phyloP scores from a whole-genome alignment of 805 yeast genomes.

The Teunomyces lycoperdinae region DNA sequence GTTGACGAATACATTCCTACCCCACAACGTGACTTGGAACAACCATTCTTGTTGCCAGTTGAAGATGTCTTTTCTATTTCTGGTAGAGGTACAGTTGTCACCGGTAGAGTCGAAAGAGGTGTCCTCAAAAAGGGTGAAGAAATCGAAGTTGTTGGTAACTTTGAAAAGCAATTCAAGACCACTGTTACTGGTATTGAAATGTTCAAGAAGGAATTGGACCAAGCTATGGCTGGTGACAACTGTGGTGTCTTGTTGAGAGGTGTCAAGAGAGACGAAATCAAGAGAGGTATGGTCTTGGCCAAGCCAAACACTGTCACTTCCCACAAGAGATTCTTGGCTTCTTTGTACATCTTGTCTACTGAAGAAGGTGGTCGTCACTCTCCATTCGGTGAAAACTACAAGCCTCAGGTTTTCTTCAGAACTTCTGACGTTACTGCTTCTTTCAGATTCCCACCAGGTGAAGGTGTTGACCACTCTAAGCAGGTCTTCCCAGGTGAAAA shows the following conservation, averaged over 20 bases:
- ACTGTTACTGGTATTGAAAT: slow-evolving; percentile 98
- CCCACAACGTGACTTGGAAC: slow-evolving; percentile 92
- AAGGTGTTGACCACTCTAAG: slow-evolving; percentile 75
- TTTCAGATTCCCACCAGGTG: slow-evolving; percentile 78
- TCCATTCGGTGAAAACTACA: slow-evolving; percentile 94
- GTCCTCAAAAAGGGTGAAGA: slow-evolving; percentile 97
- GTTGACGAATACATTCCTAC: slow-evolving; percentile 95
- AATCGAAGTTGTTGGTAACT: slow-evolving; percentile 93
- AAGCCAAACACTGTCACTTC: slow-evolving; percentile 91
- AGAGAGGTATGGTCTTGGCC: slow-evolving; percentile 96
- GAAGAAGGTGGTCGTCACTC: slow-evolving; percentile 99
- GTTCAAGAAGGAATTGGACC: slow-evolving; percentile 98
- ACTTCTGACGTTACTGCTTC: slow-evolving; percentile 94
- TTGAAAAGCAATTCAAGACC: slow-evolving; percentile 83
- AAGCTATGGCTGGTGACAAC: slow-evolving; percentile 98
- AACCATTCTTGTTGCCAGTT: slow-evolving; percentile 94
- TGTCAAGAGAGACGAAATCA: slow-evolving; percentile 93
- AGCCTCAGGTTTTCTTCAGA: slow-evolving; percentile 96
- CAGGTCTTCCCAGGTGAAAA: slow-evolving; percentile 99
- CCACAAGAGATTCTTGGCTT: slow-evolving; percentile 90
- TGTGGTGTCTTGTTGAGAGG: slow-evolving; percentile 98
- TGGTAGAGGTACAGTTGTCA: slow-evolving; percentile 99
- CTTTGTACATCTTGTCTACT: slow-evolving; percentile 86
- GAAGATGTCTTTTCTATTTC: slow-evolving; percentile 97
- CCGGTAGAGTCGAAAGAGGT: slow-evolving; percentile 99